Evolutionary conservation across 129 eudicot genomes (phyloP).

Genomic region (Chrysanthemum lavandulifolium): DNA sequence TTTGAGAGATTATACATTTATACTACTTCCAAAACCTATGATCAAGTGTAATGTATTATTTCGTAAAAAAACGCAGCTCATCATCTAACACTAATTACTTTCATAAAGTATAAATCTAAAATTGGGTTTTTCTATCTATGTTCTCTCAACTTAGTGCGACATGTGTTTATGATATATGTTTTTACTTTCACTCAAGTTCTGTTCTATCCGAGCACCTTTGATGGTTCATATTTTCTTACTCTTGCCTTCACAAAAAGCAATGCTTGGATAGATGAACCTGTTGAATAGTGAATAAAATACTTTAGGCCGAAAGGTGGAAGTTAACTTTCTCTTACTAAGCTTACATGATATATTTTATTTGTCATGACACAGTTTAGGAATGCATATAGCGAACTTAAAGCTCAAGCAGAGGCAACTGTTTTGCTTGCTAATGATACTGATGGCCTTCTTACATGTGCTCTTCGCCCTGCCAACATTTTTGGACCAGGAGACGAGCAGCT

Average conservation of each 20-base stretch:
- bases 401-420: slow-evolving; percentile 90
- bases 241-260: no score
- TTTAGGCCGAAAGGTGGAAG: slow-evolving; percentile 17
- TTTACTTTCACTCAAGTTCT: background rate
- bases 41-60: slow-evolving; percentile 5
- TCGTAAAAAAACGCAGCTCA: background rate
- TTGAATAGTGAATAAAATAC: background rate
- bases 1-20: background rate
- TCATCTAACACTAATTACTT: background rate
- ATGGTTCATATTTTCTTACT: background rate
- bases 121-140: no score
- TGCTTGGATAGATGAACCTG: slow-evolving; percentile 20
- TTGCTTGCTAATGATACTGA: slow-evolving; percentile 59
- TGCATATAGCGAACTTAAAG: slow-evolving; percentile 65
- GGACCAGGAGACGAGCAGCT: slow-evolving; percentile 79
- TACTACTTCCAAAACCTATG: background rate
- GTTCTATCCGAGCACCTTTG: background rate
- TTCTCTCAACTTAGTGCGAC: no score
- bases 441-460: slow-evolving; percentile 84
- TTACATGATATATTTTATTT: slow-evolving; percentile 12
- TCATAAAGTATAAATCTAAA: background rate
- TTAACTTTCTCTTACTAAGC: background rate
- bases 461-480: slow-evolving; percentile 77
- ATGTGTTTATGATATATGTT: no score
- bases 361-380: slow-evolving; percentile 46